Percentiles rank a stretch among this genome's conserved stretches.
Conservation (phyloP, 1,284 basidiomycete genomes). For the Singerocomus rubriflavus region DNA sequence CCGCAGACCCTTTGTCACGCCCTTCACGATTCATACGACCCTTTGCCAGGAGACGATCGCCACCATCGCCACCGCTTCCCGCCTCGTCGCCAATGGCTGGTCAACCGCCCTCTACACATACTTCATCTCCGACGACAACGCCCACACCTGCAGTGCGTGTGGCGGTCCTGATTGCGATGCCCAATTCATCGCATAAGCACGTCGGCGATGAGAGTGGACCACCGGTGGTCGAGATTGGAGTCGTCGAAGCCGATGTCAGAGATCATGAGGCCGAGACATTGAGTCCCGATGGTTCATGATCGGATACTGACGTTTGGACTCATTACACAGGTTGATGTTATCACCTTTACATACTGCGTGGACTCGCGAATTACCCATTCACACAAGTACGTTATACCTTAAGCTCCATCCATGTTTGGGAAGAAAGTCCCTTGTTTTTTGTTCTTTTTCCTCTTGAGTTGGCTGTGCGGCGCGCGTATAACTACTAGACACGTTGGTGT, state of each 20-base stretch:
- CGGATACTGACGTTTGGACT: conserved; percentile 3
- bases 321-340: conserved; percentile 1
- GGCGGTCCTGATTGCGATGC: conserved; percentile 57
- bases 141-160: conserved; percentile 32
- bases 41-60: conserved; percentile 17
- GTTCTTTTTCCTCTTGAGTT: background rate
- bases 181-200: conserved; percentile 30
- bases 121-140: conserved; percentile 15
- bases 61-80: conserved; percentile 8
- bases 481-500: background rate
- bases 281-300: conserved; percentile 12
- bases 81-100: conserved; percentile 3
- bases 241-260: conserved; percentile 35
- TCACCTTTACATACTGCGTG: conserved; percentile 4
- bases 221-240: conserved; percentile 49
- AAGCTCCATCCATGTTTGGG: background rate
- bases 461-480: background rate
- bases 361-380: conserved; percentile 2
- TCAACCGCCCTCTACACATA: background rate
- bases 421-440: background rate
- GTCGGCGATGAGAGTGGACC: conserved; percentile 38
- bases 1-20: conserved; percentile 11
- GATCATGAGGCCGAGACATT: conserved; percentile 2
- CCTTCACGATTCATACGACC: conserved; percentile 15
- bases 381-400: conserved; percentile 13